Evolutionary conservation across 495 filamentous ascomycete genomes (phyloP).

Genomic region (Pseudomonodictys pantanalensis): DNA sequence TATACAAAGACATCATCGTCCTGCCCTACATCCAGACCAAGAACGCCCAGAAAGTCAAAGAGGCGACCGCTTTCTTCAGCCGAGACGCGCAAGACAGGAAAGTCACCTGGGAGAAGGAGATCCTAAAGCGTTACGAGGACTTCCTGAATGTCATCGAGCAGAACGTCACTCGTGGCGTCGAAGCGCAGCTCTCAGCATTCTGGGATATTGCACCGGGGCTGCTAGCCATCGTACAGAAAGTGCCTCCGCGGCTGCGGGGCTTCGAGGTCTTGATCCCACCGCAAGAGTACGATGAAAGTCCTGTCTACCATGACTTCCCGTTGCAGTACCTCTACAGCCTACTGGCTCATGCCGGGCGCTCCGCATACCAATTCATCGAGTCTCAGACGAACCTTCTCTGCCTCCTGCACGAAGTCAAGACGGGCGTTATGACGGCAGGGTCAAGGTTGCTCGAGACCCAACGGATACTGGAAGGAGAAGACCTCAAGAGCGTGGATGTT

Average conservation of each 20-base stretch:
- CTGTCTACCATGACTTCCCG: constrained; percentile 70
- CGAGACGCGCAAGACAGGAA: constrained; percentile 70
- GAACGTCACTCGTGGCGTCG: constrained; percentile 82
- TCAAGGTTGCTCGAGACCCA: constrained; percentile 56
- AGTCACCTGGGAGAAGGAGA: constrained; percentile 60
- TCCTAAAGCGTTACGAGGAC: constrained; percentile 66
- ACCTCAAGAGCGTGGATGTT: constrained; percentile 47
- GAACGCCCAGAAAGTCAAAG: constrained; percentile 68
- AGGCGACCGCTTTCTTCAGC: constrained; percentile 76
- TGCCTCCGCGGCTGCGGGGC: constrained; percentile 51
- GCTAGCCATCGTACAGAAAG: constrained; percentile 68
- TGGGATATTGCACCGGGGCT: constrained; percentile 95
- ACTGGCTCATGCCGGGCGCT: constrained; percentile 81
- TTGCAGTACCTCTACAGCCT: constrained; percentile 85
- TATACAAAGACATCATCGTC: constrained; percentile 76
- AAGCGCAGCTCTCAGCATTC: constrained; percentile 85
- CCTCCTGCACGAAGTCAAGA: constrained; percentile 87
- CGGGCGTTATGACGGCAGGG: constrained; percentile 63
- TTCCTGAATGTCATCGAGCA: constrained; percentile 80
- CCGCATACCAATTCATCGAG: constrained; percentile 94
- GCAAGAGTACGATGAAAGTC: constrained; percentile 81
- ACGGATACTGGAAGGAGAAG: constrained; percentile 56
- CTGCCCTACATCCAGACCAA: constrained; percentile 71
- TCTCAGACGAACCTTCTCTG: constrained; percentile 91
- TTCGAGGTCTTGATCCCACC: constrained; percentile 63